phyloP scores from a whole-genome alignment of 176 grass and related monocot species.

The Cocos nucifera region DNA sequence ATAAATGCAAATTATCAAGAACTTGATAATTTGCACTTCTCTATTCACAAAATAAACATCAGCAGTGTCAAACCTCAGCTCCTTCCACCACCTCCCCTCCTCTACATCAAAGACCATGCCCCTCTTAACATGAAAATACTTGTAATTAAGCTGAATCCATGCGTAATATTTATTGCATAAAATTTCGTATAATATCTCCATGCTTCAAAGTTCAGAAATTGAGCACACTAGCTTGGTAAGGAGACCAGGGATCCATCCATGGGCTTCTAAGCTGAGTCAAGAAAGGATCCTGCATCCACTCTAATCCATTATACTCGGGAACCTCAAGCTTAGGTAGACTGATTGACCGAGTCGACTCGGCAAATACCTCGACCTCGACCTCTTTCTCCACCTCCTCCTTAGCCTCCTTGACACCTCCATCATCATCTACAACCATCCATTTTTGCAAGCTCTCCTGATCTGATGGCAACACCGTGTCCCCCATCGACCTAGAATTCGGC shows the following conservation, averaged over 20 bases:
- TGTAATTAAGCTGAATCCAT: no score
- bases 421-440: constrained; percentile 1
- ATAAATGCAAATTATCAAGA: no score
- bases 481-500: constrained; percentile 28
- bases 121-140: no score
- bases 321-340: constrained; percentile 62
- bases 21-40: no score
- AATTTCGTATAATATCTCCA: no score
- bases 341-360: not conserved
- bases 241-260: constrained; percentile 71
- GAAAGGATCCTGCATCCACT: constrained; percentile 86
- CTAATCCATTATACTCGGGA: constrained; percentile 28
- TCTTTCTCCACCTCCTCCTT: constrained; percentile 28
- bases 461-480: constrained; percentile 44
- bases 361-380: not conserved
- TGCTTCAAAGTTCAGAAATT: constrained; percentile 30
- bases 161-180: no score
- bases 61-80: no score
- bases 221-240: constrained; percentile 55
- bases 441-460: constrained; percentile 26
- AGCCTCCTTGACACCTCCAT: not conserved
- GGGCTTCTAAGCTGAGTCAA: constrained; percentile 75
- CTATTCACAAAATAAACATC: no score
- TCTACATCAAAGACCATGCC: no score
- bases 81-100: no score